A percentile compares a stretch with the other conserved stretches of the same genome.
Evolutionary conservation across 352 stramenopile species (phyloP).

Genomic region (Globisporangium cystogenes): DNA sequence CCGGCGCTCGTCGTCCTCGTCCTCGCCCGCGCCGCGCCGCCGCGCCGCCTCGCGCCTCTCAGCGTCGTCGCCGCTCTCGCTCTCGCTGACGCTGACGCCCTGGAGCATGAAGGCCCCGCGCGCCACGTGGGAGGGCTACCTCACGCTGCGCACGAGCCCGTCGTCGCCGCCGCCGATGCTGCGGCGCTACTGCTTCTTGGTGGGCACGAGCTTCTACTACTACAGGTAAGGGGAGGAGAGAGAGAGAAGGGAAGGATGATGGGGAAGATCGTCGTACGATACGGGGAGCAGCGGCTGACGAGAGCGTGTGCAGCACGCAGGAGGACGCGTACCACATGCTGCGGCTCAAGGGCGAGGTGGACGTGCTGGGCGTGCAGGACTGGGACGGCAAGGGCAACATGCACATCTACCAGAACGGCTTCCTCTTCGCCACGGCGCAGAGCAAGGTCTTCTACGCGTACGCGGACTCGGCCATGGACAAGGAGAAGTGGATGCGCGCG

Average conservation of each 20-base stretch:
- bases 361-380: slow-evolving; percentile 86
- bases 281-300: too few relatives aligned
- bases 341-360: slow-evolving; percentile 79
- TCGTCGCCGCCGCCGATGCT: slow-evolving; percentile 84
- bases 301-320: slow-evolving; percentile 45
- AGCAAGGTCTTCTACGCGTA: slow-evolving; percentile 90
- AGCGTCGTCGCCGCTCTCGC: not conserved
- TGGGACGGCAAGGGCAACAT: slow-evolving; percentile 91
- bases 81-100: not conserved
- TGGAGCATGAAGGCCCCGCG: slow-evolving; percentile 74
- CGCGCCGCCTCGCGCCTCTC: not conserved
- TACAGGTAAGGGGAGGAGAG: slow-evolving; percentile 31
- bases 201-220: slow-evolving; percentile 86
- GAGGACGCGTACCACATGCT: slow-evolving; percentile 89
- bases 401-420: slow-evolving; percentile 88
- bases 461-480: slow-evolving; percentile 84
- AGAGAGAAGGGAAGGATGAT: not conserved
- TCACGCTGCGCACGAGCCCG: slow-evolving; percentile 83
- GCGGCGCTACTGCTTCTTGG: slow-evolving; percentile 83
- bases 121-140: slow-evolving; percentile 79
- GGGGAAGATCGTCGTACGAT: too few relatives aligned
- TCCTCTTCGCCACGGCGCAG: slow-evolving; percentile 84
- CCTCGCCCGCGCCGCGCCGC: not conserved
- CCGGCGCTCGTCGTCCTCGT: not conserved
- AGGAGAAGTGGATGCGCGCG: slow-evolving; percentile 87